Conservation (phyloP, 1,139 yeast species). For the Spencermartinsiella ligniputridi region DNA sequence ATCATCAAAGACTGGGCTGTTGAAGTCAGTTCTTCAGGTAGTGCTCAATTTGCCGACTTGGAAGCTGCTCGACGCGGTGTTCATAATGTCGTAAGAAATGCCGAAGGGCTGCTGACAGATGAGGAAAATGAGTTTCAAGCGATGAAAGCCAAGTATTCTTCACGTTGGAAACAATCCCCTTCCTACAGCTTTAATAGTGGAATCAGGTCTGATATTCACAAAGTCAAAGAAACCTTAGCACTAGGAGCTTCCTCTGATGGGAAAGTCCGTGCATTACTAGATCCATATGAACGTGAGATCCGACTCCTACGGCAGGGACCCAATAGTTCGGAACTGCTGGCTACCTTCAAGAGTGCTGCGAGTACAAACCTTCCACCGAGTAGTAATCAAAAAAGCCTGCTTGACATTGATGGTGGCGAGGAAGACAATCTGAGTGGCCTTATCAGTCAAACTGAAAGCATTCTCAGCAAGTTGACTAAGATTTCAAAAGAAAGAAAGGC, state of each 20-base stretch:
- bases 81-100: slow-evolving; percentile 32
- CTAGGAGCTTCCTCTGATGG: slow-evolving; percentile 68
- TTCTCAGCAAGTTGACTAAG: slow-evolving; percentile 42
- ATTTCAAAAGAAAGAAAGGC: slow-evolving; percentile 57
- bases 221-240: slow-evolving; percentile 58
- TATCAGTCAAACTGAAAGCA: slow-evolving; percentile 43
- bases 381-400: slow-evolving; percentile 37
- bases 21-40: slow-evolving; percentile 20
- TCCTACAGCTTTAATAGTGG: slow-evolving; percentile 34
- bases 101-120: slow-evolving; percentile 38
- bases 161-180: slow-evolving; percentile 38
- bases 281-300: slow-evolving; percentile 36
- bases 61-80: slow-evolving; percentile 20
- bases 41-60: slow-evolving; percentile 11
- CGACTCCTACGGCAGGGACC: slow-evolving; percentile 35
- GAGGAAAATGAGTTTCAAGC: slow-evolving; percentile 37
- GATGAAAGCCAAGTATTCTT: slow-evolving; percentile 34
- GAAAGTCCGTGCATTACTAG: slow-evolving; percentile 44
- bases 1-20: slow-evolving; percentile 35
- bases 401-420: slow-evolving; percentile 56
- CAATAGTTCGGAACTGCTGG: slow-evolving; percentile 26
- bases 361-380: slow-evolving; percentile 16
- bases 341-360: slow-evolving; percentile 22
- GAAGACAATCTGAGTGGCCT: slow-evolving; percentile 35
- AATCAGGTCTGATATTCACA: slow-evolving; percentile 49